Evolutionary conservation across 192 early-diverging fungal genomes (phyloP).

Genomic region (Coemansia sp.): DNA sequence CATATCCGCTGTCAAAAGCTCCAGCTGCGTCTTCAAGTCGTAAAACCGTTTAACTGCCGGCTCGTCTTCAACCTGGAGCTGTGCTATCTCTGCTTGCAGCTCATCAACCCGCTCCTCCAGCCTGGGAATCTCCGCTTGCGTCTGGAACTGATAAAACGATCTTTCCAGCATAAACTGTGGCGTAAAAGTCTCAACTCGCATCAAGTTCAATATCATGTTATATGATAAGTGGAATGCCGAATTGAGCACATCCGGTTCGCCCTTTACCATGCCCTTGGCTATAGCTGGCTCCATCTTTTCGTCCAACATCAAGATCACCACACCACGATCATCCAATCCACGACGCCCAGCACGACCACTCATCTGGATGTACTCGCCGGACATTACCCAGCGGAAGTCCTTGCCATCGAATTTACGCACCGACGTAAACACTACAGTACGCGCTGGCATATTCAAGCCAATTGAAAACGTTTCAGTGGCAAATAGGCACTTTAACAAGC

Average conservation of each 20-base stretch:
- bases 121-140: slow-evolving; percentile 74
- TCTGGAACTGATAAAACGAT: slow-evolving; percentile 93
- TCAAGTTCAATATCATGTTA: slow-evolving; percentile 94
- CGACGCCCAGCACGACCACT: slow-evolving; percentile 95
- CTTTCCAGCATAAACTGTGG: slow-evolving; percentile 90
- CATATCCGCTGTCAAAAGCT: slow-evolving; percentile 61
- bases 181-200: slow-evolving; percentile 90
- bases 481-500: slow-evolving; percentile 96
- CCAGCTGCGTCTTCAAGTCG: slow-evolving; percentile 70
- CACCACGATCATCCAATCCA: slow-evolving; percentile 94
- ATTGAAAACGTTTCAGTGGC: slow-evolving; percentile 99
- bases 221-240: slow-evolving; percentile 95
- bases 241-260: slow-evolving; percentile 77
- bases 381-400: slow-evolving; percentile 75
- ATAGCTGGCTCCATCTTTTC: slow-evolving; percentile 91
- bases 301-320: slow-evolving; percentile 95
- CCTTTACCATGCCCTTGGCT: slow-evolving; percentile 92
- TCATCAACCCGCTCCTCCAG: slow-evolving; percentile 53
- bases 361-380: slow-evolving; percentile 99
- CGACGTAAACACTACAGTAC: slow-evolving; percentile 94
- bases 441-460: slow-evolving; percentile 98
- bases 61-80: slow-evolving; percentile 66
- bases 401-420: slow-evolving; percentile 93
- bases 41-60: slow-evolving; percentile 69
- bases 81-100: slow-evolving; percentile 54